phyloP scores from a whole-genome alignment of 805 yeast genomes.

The Hanseniaspora lindneri region DNA sequence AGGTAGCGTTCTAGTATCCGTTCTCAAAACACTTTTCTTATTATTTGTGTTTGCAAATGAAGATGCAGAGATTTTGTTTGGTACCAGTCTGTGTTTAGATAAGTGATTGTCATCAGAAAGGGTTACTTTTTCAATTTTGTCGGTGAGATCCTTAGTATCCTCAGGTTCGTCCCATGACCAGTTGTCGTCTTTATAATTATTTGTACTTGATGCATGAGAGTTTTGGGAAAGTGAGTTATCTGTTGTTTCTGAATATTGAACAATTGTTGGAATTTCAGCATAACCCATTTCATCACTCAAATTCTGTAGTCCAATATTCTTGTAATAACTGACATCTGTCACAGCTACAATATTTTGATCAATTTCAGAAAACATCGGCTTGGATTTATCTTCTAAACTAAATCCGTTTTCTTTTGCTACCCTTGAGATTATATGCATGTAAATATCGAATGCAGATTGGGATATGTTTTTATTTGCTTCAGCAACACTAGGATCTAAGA shows the following conservation, averaged over 20 bases:
- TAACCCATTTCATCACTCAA: neutral
- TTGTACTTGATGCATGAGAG: neutral
- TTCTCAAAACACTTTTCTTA: neutral
- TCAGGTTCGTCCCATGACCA: no score
- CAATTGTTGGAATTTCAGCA: slow-evolving; percentile 2
- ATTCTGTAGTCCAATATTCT: neutral
- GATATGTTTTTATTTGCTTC: slow-evolving; percentile 13
- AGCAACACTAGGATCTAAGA: slow-evolving; percentile 57
- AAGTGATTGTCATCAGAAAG: no score
- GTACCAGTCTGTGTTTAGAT: no score
- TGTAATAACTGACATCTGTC: slow-evolving; percentile 1
- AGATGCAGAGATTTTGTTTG: neutral
- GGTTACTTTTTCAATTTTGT: no score
- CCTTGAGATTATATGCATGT: slow-evolving; percentile 13
- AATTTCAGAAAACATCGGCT: slow-evolving; percentile 10
- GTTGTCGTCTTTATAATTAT: neutral
- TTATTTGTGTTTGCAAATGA: neutral
- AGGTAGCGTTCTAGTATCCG: slow-evolving; percentile 4
- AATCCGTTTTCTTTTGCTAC: slow-evolving; percentile 10
- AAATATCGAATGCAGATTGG: slow-evolving; percentile 14
- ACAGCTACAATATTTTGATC: neutral
- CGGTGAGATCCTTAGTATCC: no score
- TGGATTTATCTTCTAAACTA: slow-evolving; percentile 5
- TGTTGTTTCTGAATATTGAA: neutral
- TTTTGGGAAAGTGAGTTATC: neutral